Base-by-base conservation (phyloP, 768 basidiomycete species). In the Kwoniella bestiolae region DNA sequence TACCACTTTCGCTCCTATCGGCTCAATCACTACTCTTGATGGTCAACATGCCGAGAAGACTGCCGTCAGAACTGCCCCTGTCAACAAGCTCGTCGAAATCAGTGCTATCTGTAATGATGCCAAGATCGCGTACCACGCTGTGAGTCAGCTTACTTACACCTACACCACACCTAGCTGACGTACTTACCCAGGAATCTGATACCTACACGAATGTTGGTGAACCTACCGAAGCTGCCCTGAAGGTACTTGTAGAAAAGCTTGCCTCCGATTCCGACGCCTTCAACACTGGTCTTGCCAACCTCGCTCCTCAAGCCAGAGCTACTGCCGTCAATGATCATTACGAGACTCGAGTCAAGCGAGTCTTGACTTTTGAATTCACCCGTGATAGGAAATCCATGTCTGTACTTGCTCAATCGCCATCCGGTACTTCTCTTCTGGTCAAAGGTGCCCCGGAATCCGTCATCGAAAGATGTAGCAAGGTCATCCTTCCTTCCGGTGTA, bases 381-480 rank as follows among this genome's bases (percentile, higher is more conserved):
- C 89, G 95, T 21, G 95, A 98, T 82, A 90, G 95, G 77, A 99
- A 97, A 83, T 95, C 94, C 88, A 98, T 98, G 95, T 96, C 95
- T 23, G 94, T 97, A 56, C 87, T 98, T 56, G 91, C 92, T 41
- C 86, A 83, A 66, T 85, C 87, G 60, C 86, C 87, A 62, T 86
- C 86, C 1, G 82, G 81, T 4, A 60, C 69, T 18, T 86, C 90
- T 7, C 85, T 98, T 5, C 90, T 94, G 78, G 93, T 90, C 80
- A 98, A 98, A 81, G 95, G 95, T 38, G 95, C 95, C 2, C 95
- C 95, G 6, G 95, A 99, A 83, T 90, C 91, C 25, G 89, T 99
- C 41, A 84, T 99, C 64, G 94, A 96, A 55, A 87, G 91, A 46
- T 96, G 94, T 81, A 87, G 87, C 3, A 65, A 62, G 2, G 79